Percentiles rank a stretch among this genome's conserved stretches.
Evolutionary conservation across 352 stramenopile species (phyloP).

Genomic region (Phytophthora idaei): DNA sequence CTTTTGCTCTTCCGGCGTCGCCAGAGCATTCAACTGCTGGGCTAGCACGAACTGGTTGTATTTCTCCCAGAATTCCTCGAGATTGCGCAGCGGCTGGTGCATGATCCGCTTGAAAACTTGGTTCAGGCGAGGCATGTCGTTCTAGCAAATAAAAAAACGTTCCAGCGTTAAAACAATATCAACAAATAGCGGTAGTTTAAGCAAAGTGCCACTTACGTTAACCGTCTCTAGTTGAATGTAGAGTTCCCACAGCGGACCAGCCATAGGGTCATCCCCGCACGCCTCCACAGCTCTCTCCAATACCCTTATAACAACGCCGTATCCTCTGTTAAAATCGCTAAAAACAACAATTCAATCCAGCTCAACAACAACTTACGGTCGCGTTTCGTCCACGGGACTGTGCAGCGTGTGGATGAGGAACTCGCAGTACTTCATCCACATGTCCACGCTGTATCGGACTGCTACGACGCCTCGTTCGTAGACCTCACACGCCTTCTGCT

Average conservation of each 20-base stretch:
- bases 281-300: slow-evolving; percentile 61
- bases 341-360: background rate
- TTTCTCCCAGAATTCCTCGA: slow-evolving; percentile 87
- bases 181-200: background rate
- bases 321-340: background rate
- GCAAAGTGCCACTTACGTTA: slow-evolving; percentile 47
- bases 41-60: slow-evolving; percentile 87
- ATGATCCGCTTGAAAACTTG: slow-evolving; percentile 85
- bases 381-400: slow-evolving; percentile 65
- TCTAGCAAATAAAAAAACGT: slow-evolving; percentile 36
- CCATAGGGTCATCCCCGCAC: slow-evolving; percentile 68
- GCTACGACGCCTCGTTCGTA: slow-evolving; percentile 76
- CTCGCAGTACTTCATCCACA: slow-evolving; percentile 88
- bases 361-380: slow-evolving; percentile 42
- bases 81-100: slow-evolving; percentile 69
- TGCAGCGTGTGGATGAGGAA: slow-evolving; percentile 71
- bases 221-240: slow-evolving; percentile 84
- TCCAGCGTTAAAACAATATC: slow-evolving; percentile 1
- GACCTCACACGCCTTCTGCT: slow-evolving; percentile 52
- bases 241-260: slow-evolving; percentile 75
- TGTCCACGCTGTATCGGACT: slow-evolving; percentile 74
- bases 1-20: slow-evolving; percentile 67
- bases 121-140: slow-evolving; percentile 82
- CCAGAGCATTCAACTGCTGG: slow-evolving; percentile 67
- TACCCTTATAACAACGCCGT: slow-evolving; percentile 35